phyloP scores from a whole-genome alignment of 306 rosid genomes.

The Lupinus albus region DNA sequence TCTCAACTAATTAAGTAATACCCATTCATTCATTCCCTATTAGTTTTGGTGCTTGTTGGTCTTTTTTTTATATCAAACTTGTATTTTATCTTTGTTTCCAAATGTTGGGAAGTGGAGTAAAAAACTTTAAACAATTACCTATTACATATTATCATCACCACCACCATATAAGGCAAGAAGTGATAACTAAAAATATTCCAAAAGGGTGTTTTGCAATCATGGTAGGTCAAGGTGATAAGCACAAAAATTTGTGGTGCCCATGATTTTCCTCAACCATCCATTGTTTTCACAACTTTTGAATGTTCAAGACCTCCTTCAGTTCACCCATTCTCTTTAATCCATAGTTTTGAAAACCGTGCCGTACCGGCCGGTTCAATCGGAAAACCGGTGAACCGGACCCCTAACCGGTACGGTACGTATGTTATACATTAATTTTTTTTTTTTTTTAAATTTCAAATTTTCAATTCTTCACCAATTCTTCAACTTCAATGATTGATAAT shows the following conservation, averaged over 20 bases:
- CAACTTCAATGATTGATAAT: no score
- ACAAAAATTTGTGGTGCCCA: slow-evolving; percentile 76
- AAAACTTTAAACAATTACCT: slow-evolving; percentile 23
- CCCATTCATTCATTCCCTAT: background rate
- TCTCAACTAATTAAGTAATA: background rate
- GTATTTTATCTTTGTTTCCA: background rate
- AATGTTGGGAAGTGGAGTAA: slow-evolving; percentile 29
- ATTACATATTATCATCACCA: background rate
- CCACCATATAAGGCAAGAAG: slow-evolving; percentile 31
- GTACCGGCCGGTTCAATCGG: no score
- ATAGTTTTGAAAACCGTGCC: no score
- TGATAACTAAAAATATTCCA: slow-evolving; percentile 47
- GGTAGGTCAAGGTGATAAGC: slow-evolving; percentile 66
- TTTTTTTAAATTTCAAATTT: no score
- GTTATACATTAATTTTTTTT: no score
- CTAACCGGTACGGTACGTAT: no score
- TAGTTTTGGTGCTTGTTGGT: background rate
- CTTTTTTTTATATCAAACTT: background rate
- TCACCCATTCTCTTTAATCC: no score
- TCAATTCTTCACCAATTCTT: no score
- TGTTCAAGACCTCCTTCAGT: no score
- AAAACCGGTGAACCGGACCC: no score
- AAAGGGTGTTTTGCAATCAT: slow-evolving; percentile 80
- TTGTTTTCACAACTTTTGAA: slow-evolving; percentile 59
- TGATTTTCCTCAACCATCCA: slow-evolving; percentile 76